phyloP scores from a whole-genome alignment of 208 protist species.

The Wallacemonas rigidus region DNA sequence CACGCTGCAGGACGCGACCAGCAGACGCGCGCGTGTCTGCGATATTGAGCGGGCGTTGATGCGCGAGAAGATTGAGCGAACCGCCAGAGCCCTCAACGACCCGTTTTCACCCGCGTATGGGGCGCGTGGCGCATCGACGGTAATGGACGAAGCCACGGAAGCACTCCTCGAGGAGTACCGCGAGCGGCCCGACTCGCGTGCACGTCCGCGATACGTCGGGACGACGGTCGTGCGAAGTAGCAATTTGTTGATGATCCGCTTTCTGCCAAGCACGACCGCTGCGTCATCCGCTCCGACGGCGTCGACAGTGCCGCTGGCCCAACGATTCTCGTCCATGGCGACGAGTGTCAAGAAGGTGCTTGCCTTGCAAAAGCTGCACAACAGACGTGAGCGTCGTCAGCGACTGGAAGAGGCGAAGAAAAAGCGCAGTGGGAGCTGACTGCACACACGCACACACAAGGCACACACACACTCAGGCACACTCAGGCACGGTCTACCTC shows the following conservation, averaged over 20 bases:
- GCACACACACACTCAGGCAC: too few species aligned
- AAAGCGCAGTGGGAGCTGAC: conserved; percentile 10
- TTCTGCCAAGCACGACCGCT: conserved; percentile 25
- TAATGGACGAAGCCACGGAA: conserved; percentile 12
- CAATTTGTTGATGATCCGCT: conserved; percentile 71
- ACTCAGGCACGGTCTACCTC: too few species aligned
- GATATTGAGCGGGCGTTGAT: conserved; percentile 55
- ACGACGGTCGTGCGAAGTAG: conserved; percentile 73
- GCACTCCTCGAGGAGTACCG: conserved; percentile 18
- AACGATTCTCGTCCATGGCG: conserved; percentile 32
- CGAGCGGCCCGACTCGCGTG: conserved; percentile 38
- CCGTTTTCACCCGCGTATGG: conserved; percentile 7
- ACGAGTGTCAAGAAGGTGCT: conserved; percentile 50
- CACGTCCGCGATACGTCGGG: conserved; percentile 65
- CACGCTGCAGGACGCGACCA: conserved; percentile 54
- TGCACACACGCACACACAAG: neutral
- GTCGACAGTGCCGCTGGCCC: neutral
- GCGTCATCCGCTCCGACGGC: conserved; percentile 1
- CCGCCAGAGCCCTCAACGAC: conserved; percentile 11
- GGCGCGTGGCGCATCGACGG: neutral
- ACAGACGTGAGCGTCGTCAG: conserved; percentile 56
- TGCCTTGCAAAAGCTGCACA: conserved; percentile 49
- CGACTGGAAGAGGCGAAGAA: conserved; percentile 43
- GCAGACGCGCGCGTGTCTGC: conserved; percentile 57
- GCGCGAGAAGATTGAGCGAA: conserved; percentile 7